Conservation (phyloP, 1,139 yeast species). For the Debaryomycetaceae sp. region DNA sequence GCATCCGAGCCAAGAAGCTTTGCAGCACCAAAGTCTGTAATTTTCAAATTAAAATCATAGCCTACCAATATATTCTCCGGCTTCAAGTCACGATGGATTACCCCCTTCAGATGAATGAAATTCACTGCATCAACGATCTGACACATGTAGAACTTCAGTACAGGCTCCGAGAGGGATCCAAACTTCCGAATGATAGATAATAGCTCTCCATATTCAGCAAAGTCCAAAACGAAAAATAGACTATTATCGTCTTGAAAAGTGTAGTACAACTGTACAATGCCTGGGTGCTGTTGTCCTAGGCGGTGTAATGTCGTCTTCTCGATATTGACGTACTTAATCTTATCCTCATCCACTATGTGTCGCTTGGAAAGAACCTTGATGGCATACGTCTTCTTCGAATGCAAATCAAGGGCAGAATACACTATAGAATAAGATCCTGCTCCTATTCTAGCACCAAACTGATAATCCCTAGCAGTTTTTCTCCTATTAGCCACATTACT, state of each 20-base stretch:
- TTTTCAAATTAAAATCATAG: conserved; percentile 72
- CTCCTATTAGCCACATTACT: conserved; percentile 9
- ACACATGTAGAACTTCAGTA: conserved; percentile 67
- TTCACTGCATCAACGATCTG: conserved; percentile 86
- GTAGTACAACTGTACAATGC: conserved; percentile 68
- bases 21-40: conserved; percentile 99
- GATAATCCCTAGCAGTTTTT: conserved; percentile 61
- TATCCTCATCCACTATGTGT: conserved; percentile 74
- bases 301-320: conserved; percentile 74
- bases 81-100: conserved; percentile 90
- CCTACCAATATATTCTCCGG: conserved; percentile 91
- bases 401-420: conserved; percentile 59
- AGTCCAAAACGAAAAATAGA: conserved; percentile 70
- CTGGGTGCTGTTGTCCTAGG: conserved; percentile 61
- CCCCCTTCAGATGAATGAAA: conserved; percentile 80
- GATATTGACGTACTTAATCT: conserved; percentile 74
- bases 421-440: conserved; percentile 85
- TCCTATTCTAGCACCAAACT: conserved; percentile 68
- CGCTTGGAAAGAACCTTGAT: conserved; percentile 70
- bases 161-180: conserved; percentile 75
- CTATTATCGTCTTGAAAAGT: conserved; percentile 77
- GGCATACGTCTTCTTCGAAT: conserved; percentile 59
- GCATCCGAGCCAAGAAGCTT: conserved; percentile 58
- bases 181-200: conserved; percentile 66
- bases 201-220: conserved; percentile 78